Evolutionary conservation across 1,284 basidiomycete genomes (phyloP), one percentile per base, ranked within the genome.

Genomic region (Schizopora paradoxa): DNA sequence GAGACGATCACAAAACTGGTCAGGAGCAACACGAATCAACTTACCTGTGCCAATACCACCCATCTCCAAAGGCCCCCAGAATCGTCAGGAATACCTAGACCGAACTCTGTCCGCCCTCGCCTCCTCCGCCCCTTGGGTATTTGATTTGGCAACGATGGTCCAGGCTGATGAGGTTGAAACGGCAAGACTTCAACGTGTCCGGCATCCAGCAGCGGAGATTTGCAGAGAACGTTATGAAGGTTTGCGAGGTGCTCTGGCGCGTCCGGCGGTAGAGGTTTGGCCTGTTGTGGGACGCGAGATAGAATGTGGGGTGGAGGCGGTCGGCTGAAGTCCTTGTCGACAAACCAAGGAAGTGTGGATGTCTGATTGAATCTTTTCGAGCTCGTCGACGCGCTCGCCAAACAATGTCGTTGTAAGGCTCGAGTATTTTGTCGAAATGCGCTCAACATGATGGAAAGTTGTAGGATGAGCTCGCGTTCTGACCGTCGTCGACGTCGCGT

Each of bases 21-120:
- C 13, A 27, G n/a, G 16, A 33, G 32, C 42, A 29, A 5, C 6
- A 13, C 14, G 11, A 11, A n/a, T 6, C 6, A 7, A 51, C 52
- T 54, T 56, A 80, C 84, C 69, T 88, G 82, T 5, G 79, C 86
- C 49, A 81, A 66, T 7, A 88, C 66, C 11, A 82, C 64, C 86
- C 86, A 89, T 48, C 66, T 73, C 86, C 86, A 89, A 7, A 88
- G 61, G 0, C 77, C 74, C 8, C 69, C 68, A 0, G 67, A 66
- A 16, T 71, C 62, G 28, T 80, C 76, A 50, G 65, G 66, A 7
- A 69, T 57, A 6, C 82, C 80, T 56, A 84, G 76, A 13, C 83
- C 82, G 5, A 70, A 66, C 58, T 82, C 77, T 0, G 79, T 83
- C 31, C 78, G 67, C 21, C 85, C 83, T 43, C 85, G 68, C 56